These are phyloP conservation scores for Eucalyptus tenuipes DNA, from an alignment of 345 rosid species.

Conservation along the genomic window DNA sequence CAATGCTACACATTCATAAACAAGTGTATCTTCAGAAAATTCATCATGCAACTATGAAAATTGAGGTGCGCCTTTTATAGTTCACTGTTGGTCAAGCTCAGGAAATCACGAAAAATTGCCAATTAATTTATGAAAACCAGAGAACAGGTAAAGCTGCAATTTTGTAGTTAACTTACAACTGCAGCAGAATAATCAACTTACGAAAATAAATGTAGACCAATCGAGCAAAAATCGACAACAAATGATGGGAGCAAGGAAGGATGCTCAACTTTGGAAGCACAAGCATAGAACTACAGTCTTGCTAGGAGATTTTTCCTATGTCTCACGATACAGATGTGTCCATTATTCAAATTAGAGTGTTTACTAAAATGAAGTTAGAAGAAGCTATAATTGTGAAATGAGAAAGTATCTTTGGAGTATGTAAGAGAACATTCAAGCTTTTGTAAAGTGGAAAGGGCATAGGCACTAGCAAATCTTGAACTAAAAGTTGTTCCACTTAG, in stretches of 20 bases:
- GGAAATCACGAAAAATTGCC: neutral
- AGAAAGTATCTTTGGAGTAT: no score
- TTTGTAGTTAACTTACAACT: neutral
- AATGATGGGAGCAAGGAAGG: neutral
- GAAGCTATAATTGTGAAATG: no score
- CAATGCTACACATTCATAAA: neutral
- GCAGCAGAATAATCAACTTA: neutral
- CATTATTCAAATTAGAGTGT: neutral
- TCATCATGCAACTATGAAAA: neutral
- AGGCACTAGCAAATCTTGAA: neutral
- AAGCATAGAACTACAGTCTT: neutral
- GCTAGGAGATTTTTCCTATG: neutral
- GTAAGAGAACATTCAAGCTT: neutral
- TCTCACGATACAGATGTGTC: neutral
- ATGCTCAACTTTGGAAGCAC: neutral
- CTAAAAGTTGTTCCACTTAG: neutral
- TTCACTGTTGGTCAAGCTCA: neutral
- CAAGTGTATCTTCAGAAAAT: neutral
- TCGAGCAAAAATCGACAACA: neutral
- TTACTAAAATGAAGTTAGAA: no score
- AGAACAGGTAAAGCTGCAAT: neutral
- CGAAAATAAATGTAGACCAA: neutral
- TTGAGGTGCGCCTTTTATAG: neutral
- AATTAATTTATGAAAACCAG: neutral
- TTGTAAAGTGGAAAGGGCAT: neutral